Base-by-base conservation (phyloP, 2,329 filamentous ascomycete species). In the Pseudogymnoascus sp. region DNA sequence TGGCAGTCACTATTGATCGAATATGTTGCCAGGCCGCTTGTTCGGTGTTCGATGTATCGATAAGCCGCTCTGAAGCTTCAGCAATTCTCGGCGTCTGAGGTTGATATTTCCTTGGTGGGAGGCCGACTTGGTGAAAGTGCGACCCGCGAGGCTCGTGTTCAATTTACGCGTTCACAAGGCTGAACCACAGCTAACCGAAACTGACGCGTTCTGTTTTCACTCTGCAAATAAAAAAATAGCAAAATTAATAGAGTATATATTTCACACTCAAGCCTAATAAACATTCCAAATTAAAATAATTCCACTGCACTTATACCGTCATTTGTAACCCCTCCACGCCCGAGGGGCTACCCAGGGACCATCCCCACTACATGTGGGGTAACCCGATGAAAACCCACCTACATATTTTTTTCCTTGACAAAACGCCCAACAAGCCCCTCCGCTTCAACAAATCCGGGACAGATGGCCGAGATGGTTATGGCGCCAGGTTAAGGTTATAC, bases 381-480 rank as follows among this genome's bases (percentile, higher is more conserved):
- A 3, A n/a, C 8, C 13, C n/a, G 13, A 18, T 33, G n/a, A 55
- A 33, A 55, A 55, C 45, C 45, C 45, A 55, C 45, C 3, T 15
- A 31, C 45, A 12, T 12, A 18, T 18, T 18, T 48, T 48, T 55
- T 55, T 31, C 42, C 9, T 55, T 55, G 3, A 55, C 45, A 33
- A 55, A 55, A 33, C 27, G 27, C n/a, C n/a, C n/a, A 55, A 55
- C 45, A 55, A 55, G 45, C 45, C 7, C 9, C 45, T 33, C 45
- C 27, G 45, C 45, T 55, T 55, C 45, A 55, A 55, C 45, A 55
- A 55, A 55, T 55, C n/a, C 27, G 27, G 58, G 58, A 59, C 58
- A 59, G 58, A 59, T 59, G 58, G 58, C 58, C 58, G 58, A 59
- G 58, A n/a, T 59, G 58, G 58, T 59, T 59, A 59, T 59, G 58